Evolutionary conservation across 2,329 filamentous ascomycete genomes (phyloP), one percentile per base, ranked within the genome.

Genomic region (Amauroascus verrucosus): DNA sequence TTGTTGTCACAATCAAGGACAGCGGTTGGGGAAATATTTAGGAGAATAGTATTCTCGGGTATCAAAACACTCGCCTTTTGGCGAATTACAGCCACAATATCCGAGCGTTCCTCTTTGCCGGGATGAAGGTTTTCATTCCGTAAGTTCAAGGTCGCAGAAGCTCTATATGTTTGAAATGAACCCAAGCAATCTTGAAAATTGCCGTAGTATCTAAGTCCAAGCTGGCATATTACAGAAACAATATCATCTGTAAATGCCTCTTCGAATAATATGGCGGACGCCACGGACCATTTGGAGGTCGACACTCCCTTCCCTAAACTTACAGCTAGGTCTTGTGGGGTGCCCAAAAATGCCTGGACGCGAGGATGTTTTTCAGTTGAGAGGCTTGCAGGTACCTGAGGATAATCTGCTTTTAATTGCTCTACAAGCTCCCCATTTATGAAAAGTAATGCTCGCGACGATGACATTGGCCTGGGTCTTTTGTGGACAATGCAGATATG

Each of bases 171-270:
- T 65, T 97, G 89, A 63, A 98, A 95, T 1, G 89, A 91, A 4
- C 94, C 93, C 13, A 98, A 77, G 61, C 88, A 93, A 64, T 98
- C 93, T 69, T 98, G 93, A 61, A 95, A 95, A 65, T 98, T 98
- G 14, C 93, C 93, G 64, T 88, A 84, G 62, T 98, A 98, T 46
- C 88, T 82, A 22, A 89, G 86, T 0, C 93, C 91, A 16, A 98
- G 82, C 48, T 90, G 86, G 65, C 85, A 88, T 63, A 95, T 88
- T 0, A 98, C 93, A 11, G 91, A 85, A 53, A 98, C 77, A 56
- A 95, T 80, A 67, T 98, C 93, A 64, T 97, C 91, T 55, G 88
- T 95, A 33, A 96, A 74, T 0, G 84, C 80, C 55, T 95, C 88
- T 54, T 91, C 85, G 57, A 96, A 89, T 4, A 98, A 74, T 67